phyloP scores from a whole-genome alignment of 2,329 filamentous ascomycete species.

The Fusarium sterilihyphosum region DNA sequence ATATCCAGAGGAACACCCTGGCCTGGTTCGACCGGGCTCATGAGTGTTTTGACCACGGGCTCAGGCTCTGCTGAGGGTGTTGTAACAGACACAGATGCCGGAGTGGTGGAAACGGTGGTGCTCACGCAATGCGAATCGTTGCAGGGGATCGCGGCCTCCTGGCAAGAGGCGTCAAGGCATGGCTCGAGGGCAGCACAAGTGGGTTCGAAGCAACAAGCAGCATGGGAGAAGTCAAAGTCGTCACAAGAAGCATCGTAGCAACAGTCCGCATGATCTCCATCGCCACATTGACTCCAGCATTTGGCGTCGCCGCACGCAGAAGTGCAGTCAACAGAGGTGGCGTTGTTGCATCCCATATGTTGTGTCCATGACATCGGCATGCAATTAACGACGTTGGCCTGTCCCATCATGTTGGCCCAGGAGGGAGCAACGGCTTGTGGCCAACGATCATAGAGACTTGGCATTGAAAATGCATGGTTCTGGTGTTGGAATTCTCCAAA shows the following conservation, averaged over 20 bases:
- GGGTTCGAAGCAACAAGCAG: conserved; percentile 44
- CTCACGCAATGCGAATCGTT: conserved; percentile 48
- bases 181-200: conserved; percentile 49
- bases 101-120: conserved; percentile 41
- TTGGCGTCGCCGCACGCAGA: conserved; percentile 46
- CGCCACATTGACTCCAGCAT: conserved; percentile 50
- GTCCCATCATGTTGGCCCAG: conserved; percentile 32
- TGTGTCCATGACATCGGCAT: conserved; percentile 32
- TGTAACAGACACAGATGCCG: conserved; percentile 42
- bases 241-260: conserved; percentile 51
- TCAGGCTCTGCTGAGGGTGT: conserved; percentile 45
- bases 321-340: conserved; percentile 48
- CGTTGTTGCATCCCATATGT: conserved; percentile 43
- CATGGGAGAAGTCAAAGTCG: conserved; percentile 35
- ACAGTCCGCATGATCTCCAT: conserved; percentile 45
- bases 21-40: conserved; percentile 27
- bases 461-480: conserved; percentile 14
- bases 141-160: conserved; percentile 48
- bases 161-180: conserved; percentile 49
- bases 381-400: conserved; percentile 13
- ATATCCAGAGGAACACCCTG: conserved; percentile 21
- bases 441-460: conserved; percentile 14
- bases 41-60: conserved; percentile 23
- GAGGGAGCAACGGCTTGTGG: conserved; percentile 19
- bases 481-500: conserved; percentile 34